Percentiles rank a stretch among this genome's conserved stretches.
These are phyloP conservation scores for Pseudopediastrum boryanum DNA, from an alignment of 139 green algal species.

Conservation along the genomic window DNA sequence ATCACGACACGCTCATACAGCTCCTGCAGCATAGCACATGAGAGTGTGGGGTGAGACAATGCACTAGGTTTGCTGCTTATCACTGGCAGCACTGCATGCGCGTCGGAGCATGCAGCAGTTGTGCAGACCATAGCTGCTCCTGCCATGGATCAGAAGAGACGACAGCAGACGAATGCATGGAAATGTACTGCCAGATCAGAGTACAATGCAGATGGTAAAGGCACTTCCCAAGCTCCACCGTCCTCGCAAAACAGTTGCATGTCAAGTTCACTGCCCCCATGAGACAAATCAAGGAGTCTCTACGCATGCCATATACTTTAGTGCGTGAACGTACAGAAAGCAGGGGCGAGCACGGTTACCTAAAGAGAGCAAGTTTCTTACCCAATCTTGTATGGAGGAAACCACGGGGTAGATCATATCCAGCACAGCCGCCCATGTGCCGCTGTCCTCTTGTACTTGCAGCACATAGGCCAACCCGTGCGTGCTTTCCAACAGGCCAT, in stretches of 20 bases:
- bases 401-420: conserved; percentile 19
- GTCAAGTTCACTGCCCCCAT: neutral
- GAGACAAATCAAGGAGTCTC: neutral
- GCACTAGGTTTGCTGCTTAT: neutral
- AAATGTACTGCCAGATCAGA: neutral
- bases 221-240: neutral
- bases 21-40: neutral
- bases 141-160: neutral
- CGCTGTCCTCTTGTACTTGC: conserved; percentile 13
- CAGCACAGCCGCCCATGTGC: conserved; percentile 14
- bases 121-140: neutral
- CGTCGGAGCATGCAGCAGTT: no score
- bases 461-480: conserved; percentile 22
- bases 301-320: neutral
- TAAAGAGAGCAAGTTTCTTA: neutral
- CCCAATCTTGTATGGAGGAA: neutral
- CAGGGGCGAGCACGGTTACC: neutral
- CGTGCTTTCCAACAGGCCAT: conserved; percentile 1
- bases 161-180: neutral
- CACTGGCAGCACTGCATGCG: no score
- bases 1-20: conserved; percentile 19
- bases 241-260: neutral
- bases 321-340: neutral
- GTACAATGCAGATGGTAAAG: neutral
- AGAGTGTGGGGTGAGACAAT: neutral